Conservation (phyloP, 106 monocot species). For the Alisma plantagoaquatica region DNA sequence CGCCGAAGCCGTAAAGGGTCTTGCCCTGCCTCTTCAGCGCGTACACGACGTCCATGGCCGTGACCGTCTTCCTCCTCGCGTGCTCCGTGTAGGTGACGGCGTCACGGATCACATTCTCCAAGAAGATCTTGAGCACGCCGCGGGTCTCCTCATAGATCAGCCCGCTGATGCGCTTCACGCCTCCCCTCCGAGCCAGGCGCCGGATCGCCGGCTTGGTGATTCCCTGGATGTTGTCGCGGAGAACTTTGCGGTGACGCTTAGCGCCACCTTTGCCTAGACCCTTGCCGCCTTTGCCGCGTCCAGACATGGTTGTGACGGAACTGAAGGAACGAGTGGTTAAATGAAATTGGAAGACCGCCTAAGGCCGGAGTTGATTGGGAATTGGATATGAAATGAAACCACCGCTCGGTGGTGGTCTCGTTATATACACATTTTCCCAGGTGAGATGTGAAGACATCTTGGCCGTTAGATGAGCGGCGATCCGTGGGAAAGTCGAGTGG, state of each 20-base stretch:
- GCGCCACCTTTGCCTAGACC: constrained; percentile 15
- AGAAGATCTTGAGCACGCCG: constrained; percentile 31
- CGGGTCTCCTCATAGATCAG: constrained; percentile 43
- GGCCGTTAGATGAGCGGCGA: no score
- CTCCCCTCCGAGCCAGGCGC: constrained; percentile 39
- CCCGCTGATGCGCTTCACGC: constrained; percentile 35
- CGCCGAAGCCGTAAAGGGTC: constrained; percentile 10
- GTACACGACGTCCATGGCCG: constrained; percentile 13
- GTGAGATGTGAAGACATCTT: no score
- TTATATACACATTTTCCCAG: no score
- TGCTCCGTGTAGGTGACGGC: constrained; percentile 29
- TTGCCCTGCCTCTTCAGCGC: constrained; percentile 15
- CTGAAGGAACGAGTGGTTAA: no score
- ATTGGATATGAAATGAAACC: no score
- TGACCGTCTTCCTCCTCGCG: constrained; percentile 10
- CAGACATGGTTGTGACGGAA: no score
- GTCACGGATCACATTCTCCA: constrained; percentile 32
- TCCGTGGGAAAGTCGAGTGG: no score
- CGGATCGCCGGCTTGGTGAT: constrained; percentile 96
- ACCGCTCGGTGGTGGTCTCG: no score
- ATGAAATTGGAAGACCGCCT: no score
- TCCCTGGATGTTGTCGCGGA: constrained; percentile 92
- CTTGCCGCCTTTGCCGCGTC: constrained; percentile 12
- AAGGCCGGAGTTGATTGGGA: no score
- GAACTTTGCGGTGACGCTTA: constrained; percentile 43